phyloP scores from a whole-genome alignment of 257 asterid species.

The Marsdenia floribunda region DNA sequence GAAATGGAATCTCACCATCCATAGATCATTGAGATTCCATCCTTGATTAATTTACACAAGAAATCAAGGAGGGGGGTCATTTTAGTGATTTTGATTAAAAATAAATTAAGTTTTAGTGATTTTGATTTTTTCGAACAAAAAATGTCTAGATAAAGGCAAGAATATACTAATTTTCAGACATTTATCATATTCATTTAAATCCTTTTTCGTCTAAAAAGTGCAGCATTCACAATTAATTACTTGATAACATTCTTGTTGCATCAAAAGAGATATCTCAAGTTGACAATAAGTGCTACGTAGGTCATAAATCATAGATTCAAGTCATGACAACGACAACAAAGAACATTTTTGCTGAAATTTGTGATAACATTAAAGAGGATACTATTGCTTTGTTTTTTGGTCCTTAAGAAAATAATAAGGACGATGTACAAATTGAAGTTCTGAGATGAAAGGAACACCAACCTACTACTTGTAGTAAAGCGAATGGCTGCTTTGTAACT shows the following conservation, averaged over 20 bases:
- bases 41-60: neutral
- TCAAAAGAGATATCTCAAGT: too few species aligned
- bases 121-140: too few species aligned
- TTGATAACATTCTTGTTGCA: too few species aligned
- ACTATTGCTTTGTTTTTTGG: neutral
- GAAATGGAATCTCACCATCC: slow-evolving; percentile 10
- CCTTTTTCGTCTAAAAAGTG: too few species aligned
- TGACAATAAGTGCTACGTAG: too few species aligned
- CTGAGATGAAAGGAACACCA: neutral
- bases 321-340: neutral
- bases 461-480: neutral
- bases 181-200: too few species aligned
- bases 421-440: neutral
- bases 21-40: neutral
- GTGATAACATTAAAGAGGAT: neutral
- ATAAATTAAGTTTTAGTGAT: too few species aligned
- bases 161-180: too few species aligned
- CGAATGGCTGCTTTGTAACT: slow-evolving; percentile 24
- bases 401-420: neutral
- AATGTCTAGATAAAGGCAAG: too few species aligned
- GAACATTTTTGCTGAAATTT: neutral
- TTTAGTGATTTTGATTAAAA: too few species aligned
- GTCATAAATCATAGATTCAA: neutral
- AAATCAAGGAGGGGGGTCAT: too few species aligned
- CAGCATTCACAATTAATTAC: too few species aligned